Conservation (phyloP, 1,284 basidiomycete species). For the Fomitopsis palustris region DNA sequence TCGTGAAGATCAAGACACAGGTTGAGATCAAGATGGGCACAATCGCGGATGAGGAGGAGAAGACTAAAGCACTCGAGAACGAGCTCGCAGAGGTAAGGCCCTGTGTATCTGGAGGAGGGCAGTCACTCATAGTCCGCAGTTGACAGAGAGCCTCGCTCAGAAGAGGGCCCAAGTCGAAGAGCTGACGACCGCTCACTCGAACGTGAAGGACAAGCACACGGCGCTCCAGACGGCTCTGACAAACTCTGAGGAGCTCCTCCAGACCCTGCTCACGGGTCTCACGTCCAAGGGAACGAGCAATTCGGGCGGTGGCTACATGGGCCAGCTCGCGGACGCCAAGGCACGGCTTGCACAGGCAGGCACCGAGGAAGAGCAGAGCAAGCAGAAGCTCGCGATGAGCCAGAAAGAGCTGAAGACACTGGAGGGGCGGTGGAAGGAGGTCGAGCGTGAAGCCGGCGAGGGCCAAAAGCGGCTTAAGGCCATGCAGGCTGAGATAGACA, state of each 20-base stretch:
- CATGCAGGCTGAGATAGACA: constrained; percentile 61
- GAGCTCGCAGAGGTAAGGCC: constrained; percentile 58
- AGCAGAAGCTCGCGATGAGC: constrained; percentile 74
- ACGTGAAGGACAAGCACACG: constrained; percentile 73
- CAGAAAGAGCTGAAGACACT: constrained; percentile 81
- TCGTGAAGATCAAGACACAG: constrained; percentile 89
- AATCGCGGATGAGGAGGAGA: constrained; percentile 79
- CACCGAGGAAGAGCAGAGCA: constrained; percentile 86
- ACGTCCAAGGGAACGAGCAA: constrained; percentile 60
- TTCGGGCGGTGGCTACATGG: constrained; percentile 92
- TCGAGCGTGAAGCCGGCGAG: constrained; percentile 80
- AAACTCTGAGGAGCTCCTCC: constrained; percentile 90
- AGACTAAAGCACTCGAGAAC: constrained; percentile 50
- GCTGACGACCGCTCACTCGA: constrained; percentile 61
- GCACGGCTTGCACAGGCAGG: constrained; percentile 72
- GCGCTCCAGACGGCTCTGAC: constrained; percentile 60
- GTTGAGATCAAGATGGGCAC: constrained; percentile 79
- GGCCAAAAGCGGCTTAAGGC: constrained; percentile 67
- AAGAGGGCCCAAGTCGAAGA: constrained; percentile 60
- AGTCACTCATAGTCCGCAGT: constrained; percentile 33
- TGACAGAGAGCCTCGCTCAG: constrained; percentile 49
- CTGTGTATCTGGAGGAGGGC: neutral
- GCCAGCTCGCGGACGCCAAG: constrained; percentile 90
- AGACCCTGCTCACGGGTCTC: constrained; percentile 92
- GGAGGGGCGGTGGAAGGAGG: constrained; percentile 79